Evolutionary conservation across 495 filamentous ascomycete genomes (phyloP).

Genomic region (Thermochaetoides thermophila): DNA sequence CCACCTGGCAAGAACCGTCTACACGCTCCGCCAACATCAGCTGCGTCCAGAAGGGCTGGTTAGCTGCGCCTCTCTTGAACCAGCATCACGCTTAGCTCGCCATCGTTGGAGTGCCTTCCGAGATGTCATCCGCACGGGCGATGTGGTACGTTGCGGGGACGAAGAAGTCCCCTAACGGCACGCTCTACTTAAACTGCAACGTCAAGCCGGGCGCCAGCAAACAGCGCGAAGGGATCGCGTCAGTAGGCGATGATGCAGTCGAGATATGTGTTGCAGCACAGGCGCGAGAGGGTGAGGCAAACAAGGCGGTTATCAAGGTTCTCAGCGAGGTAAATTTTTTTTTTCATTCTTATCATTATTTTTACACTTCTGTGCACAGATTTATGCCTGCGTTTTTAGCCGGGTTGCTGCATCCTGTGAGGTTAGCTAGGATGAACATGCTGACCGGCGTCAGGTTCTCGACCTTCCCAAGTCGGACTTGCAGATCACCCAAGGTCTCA

Average conservation of each 20-base stretch:
- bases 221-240: slow-evolving; percentile 41
- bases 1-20: too few species aligned
- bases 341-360: background rate
- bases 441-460: too few species aligned
- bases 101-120: too few species aligned
- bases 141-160: slow-evolving; percentile 17
- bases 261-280: slow-evolving; percentile 49
- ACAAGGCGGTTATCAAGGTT: slow-evolving; percentile 47
- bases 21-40: too few species aligned
- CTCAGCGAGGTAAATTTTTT: slow-evolving; percentile 42
- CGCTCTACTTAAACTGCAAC: slow-evolving; percentile 38
- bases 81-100: too few species aligned
- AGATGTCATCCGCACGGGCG: too few species aligned
- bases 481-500: slow-evolving; percentile 46
- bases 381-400: background rate
- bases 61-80: too few species aligned
- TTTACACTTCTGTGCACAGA: background rate
- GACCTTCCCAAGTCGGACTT: slow-evolving; percentile 48
- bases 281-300: slow-evolving; percentile 51
- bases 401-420: too few species aligned
- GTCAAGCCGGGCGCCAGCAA: slow-evolving; percentile 51
- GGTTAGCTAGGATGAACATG: too few species aligned
- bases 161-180: slow-evolving; percentile 25
- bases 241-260: slow-evolving; percentile 37
- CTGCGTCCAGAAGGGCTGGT: too few species aligned